phyloP scores from a whole-genome alignment of 1,284 basidiomycete species.

The Ustilago hordei region DNA sequence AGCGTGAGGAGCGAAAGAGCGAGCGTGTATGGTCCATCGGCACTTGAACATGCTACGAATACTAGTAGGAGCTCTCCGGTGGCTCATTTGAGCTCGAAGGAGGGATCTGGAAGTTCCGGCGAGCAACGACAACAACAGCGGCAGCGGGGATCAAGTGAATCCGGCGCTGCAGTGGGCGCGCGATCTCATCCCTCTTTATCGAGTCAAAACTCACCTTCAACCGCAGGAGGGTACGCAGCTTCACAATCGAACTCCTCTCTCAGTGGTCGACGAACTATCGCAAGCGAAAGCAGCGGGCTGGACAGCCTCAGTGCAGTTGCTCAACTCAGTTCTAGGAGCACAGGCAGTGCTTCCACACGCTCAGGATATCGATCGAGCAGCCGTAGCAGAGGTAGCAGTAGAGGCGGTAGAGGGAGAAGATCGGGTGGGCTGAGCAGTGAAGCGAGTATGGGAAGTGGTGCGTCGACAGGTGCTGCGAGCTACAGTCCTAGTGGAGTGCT shows the following conservation, averaged over 20 bases:
- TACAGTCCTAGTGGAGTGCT: slow-evolving; percentile 48
- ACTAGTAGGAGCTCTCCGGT: slow-evolving; percentile 30
- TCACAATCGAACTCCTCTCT: slow-evolving; percentile 42
- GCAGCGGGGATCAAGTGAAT: not conserved
- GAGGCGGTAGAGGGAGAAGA: slow-evolving; percentile 18
- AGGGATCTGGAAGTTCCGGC: slow-evolving; percentile 37
- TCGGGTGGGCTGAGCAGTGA: slow-evolving; percentile 21
- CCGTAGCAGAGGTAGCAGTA: slow-evolving; percentile 25
- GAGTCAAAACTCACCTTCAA: slow-evolving; percentile 29
- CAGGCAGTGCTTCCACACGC: slow-evolving; percentile 29
- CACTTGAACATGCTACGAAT: slow-evolving; percentile 26
- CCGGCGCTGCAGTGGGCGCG: not conserved
- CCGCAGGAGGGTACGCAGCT: slow-evolving; percentile 36
- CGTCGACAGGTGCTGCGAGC: slow-evolving; percentile 55
- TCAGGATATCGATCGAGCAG: slow-evolving; percentile 35
- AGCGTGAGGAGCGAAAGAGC: slow-evolving; percentile 51
- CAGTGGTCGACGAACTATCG: slow-evolving; percentile 25
- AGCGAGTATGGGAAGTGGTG: slow-evolving; percentile 30
- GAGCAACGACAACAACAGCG: slow-evolving; percentile 14
- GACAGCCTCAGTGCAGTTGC: slow-evolving; percentile 48
- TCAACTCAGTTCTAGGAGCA: slow-evolving; percentile 37
- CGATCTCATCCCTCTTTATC: slow-evolving; percentile 31
- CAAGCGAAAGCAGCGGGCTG: slow-evolving; percentile 34
- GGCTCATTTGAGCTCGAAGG: slow-evolving; percentile 28
- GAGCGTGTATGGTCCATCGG: slow-evolving; percentile 43